Evolutionary conservation across 441 rosid genomes (phyloP).

Genomic region (Populus tomentosa): DNA sequence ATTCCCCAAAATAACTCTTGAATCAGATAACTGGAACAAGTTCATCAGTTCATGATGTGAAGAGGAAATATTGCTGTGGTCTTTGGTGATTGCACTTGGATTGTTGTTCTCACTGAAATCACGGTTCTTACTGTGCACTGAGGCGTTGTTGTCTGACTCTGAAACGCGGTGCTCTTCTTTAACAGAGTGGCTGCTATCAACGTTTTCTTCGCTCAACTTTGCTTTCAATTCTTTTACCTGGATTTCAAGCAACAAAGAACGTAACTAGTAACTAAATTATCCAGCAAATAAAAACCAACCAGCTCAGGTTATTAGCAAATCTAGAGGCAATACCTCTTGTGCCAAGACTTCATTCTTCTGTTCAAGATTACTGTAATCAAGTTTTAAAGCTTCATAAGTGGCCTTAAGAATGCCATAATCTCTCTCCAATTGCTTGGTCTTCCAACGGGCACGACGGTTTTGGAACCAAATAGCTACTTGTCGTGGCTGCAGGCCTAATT

Average conservation of each 20-base stretch:
- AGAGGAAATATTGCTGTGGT: conserved; percentile 25
- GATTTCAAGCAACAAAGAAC: conserved; percentile 11
- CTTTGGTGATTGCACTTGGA: conserved; percentile 17
- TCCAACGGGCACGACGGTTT: too few species aligned
- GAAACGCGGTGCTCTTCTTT: conserved; percentile 35
- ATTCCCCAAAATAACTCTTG: conserved; percentile 23
- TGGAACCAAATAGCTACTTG: too few species aligned
- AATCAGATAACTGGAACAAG: conserved; percentile 33
- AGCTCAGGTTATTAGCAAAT: background rate
- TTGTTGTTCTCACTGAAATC: conserved; percentile 21
- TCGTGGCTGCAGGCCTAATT: too few species aligned
- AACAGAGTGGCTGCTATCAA: conserved; percentile 38
- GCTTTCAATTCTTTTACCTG: conserved; percentile 54
- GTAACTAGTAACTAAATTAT: background rate
- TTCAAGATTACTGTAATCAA: conserved; percentile 35
- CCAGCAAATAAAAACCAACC: too few species aligned
- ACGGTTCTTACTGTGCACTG: conserved; percentile 30
- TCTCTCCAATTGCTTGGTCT: too few species aligned
- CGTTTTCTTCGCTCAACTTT: conserved; percentile 36
- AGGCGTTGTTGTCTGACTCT: conserved; percentile 24
- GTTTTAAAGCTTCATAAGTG: conserved; percentile 40
- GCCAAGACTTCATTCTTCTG: conserved; percentile 37
- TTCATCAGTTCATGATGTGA: conserved; percentile 24
- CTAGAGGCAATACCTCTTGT: conserved; percentile 23
- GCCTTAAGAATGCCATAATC: conserved; percentile 31